Evolutionary conservation across 257 asterid genomes (phyloP).

Genomic region (Phtheirospermum japonicum): DNA sequence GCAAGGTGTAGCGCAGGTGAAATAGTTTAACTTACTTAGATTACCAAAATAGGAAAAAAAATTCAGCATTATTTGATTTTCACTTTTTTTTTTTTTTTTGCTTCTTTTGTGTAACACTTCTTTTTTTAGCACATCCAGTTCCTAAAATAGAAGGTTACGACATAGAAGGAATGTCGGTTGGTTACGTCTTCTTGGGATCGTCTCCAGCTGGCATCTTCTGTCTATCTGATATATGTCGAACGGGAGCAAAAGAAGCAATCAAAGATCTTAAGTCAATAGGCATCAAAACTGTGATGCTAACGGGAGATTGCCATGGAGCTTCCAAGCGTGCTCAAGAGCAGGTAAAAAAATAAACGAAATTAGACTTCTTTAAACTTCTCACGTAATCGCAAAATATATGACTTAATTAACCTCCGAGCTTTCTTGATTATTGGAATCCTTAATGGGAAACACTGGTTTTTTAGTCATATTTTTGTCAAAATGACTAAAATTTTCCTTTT

Average conservation of each 20-base stretch:
- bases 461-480: no score
- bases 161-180: slow-evolving; percentile 53
- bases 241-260: slow-evolving; percentile 73
- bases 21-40: no score
- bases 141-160: slow-evolving; percentile 43
- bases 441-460: no score
- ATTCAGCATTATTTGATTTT: no score
- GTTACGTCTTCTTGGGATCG: slow-evolving; percentile 55
- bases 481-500: no score
- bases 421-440: no score
- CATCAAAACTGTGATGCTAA: slow-evolving; percentile 63
- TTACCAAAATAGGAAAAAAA: not conserved
- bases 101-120: no score
- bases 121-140: slow-evolving; percentile 32
- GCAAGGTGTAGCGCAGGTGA: slow-evolving; percentile 61
- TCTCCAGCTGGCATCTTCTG: slow-evolving; percentile 50
- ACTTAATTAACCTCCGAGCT: no score
- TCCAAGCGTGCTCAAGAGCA: slow-evolving; percentile 60
- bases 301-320: slow-evolving; percentile 64
- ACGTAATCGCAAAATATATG: no score
- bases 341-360: slow-evolving; percentile 28
- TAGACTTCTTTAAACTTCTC: no score
- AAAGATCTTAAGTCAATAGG: slow-evolving; percentile 51
- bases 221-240: slow-evolving; percentile 68
- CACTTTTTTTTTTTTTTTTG: not conserved